Conservation (phyloP, 805 yeast genomes). For the Teunomyces tritomae region DNA sequence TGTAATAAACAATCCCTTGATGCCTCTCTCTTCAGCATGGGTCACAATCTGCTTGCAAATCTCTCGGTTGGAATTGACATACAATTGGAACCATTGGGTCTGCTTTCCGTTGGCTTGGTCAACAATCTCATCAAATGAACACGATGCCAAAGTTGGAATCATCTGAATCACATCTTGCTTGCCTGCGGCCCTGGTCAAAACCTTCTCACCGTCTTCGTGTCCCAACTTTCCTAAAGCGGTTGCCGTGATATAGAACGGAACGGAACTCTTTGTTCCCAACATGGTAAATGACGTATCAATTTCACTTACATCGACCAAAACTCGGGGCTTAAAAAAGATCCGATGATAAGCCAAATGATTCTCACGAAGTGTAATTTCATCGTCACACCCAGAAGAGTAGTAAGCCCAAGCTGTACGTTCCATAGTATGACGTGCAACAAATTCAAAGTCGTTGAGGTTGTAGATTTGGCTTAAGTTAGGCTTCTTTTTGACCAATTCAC, state of each 20-base stretch:
- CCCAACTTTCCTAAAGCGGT: constrained; percentile 92
- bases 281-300: constrained; percentile 70
- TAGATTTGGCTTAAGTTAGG: constrained; percentile 72
- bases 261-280: constrained; percentile 66
- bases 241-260: constrained; percentile 88
- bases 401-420: constrained; percentile 86
- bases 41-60: constrained; percentile 28
- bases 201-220: constrained; percentile 89
- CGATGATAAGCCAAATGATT: constrained; percentile 89
- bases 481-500: constrained; percentile 35
- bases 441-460: constrained; percentile 84
- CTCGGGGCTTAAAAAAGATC: constrained; percentile 80
- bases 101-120: constrained; percentile 58
- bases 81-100: constrained; percentile 49
- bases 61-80: constrained; percentile 41
- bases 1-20: constrained; percentile 51
- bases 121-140: constrained; percentile 81
- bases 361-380: constrained; percentile 85
- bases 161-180: constrained; percentile 71
- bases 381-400: constrained; percentile 89
- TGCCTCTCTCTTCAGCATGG: constrained; percentile 37
- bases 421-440: constrained; percentile 76
- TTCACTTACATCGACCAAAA: constrained; percentile 75
- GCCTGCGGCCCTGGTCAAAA: constrained; percentile 80
- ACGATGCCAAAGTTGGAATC: constrained; percentile 91